A percentile compares a stretch with the other conserved stretches of the same genome.
Conservation (phyloP, 805 yeast species). For the Candida fluviatilis region DNA sequence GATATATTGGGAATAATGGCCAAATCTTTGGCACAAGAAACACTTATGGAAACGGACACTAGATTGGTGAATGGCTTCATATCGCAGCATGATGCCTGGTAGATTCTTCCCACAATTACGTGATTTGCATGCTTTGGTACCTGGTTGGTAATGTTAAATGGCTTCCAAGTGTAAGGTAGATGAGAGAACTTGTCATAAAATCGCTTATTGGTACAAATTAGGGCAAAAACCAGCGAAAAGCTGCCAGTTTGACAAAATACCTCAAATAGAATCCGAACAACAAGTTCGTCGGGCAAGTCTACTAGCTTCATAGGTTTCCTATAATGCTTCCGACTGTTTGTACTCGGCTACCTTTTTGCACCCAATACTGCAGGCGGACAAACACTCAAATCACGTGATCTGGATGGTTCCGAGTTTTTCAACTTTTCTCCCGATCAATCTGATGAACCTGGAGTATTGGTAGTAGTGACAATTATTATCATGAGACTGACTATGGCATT, state of each 20-base stretch:
- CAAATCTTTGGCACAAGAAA: not conserved
- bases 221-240: not conserved
- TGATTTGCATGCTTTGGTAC: not conserved
- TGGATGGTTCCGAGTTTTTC: not conserved
- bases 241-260: not conserved
- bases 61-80: not conserved
- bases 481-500: slow-evolving; percentile 34
- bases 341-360: not conserved
- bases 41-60: not conserved
- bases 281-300: slow-evolving; percentile 5
- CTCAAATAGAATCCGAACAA: slow-evolving; percentile 5
- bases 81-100: not conserved
- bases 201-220: not conserved
- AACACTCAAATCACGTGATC: slow-evolving; percentile 3
- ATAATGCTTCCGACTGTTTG: not conserved
- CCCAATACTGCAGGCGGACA: not conserved
- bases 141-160: not conserved
- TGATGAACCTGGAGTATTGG: not conserved
- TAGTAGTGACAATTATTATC: not conserved
- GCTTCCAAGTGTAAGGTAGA: slow-evolving; percentile 3
- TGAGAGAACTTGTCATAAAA: not conserved
- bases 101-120: not conserved
- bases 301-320: not conserved
- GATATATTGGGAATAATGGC: not conserved
- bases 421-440: not conserved